These are phyloP conservation scores for Aspergillus sp. DNA, from an alignment of 2,329 filamentous ascomycete species.

Conservation along the genomic window DNA sequence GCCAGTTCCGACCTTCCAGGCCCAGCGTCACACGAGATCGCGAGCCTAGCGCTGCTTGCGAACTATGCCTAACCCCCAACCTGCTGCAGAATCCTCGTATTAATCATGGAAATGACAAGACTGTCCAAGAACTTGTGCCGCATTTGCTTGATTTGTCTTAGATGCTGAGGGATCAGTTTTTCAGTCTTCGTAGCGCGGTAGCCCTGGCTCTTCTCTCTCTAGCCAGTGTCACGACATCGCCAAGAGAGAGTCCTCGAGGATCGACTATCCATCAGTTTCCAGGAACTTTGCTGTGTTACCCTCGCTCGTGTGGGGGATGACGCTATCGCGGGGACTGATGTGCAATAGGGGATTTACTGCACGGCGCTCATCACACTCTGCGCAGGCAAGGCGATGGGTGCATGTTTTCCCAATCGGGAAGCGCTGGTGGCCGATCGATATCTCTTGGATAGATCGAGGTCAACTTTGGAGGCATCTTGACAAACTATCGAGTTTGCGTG, in stretches of 20 bases:
- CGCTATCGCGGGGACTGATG: not conserved
- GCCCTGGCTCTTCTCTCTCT: not conserved
- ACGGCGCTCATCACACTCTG: constrained; percentile 1
- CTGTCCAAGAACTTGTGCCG: not conserved
- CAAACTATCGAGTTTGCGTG: constrained; percentile 12
- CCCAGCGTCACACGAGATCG: not conserved
- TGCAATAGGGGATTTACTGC: constrained; percentile 2
- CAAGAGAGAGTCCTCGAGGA: not conserved
- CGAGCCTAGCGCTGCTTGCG: not conserved
- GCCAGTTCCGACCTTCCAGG: not conserved
- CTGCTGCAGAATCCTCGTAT: not conserved
- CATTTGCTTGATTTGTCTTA: not conserved
- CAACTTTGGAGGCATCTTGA: not conserved
- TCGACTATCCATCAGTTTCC: not conserved
- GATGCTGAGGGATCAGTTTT: not conserved
- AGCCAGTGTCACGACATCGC: constrained; percentile 5
- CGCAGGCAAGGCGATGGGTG: not conserved
- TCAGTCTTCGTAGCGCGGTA: not conserved
- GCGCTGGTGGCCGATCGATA: constrained; percentile 1
- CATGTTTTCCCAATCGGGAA: not conserved
- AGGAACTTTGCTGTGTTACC: not conserved
- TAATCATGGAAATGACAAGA: not conserved
- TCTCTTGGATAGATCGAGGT: not conserved
- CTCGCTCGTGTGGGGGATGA: not conserved
- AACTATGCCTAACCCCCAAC: not conserved